Conservation (phyloP, 1,139 yeast species). For the Arxiozyma telluris region DNA sequence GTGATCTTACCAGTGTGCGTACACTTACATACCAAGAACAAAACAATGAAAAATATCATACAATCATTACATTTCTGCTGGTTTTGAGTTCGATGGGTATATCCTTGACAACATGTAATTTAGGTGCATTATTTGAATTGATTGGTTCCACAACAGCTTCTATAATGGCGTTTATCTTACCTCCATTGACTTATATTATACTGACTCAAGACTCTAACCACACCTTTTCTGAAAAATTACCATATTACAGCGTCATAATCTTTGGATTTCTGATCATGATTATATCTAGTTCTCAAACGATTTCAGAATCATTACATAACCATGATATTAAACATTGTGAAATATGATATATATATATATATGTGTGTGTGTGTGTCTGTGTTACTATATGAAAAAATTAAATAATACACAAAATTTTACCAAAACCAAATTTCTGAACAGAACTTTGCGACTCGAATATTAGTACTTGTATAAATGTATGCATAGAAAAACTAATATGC, state of each 20-base stretch:
- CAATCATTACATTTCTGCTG: constrained; percentile 55
- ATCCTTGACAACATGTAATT: constrained; percentile 72
- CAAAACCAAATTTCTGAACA: too few species aligned
- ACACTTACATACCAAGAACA: neutral
- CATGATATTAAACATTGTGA: constrained; percentile 38
- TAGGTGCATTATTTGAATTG: constrained; percentile 80
- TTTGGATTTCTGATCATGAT: constrained; percentile 77
- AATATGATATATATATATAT: constrained; percentile 6
- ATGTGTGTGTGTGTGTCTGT: too few species aligned
- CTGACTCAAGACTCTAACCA: constrained; percentile 48
- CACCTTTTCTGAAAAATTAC: constrained; percentile 35
- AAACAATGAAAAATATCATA: constrained; percentile 38
- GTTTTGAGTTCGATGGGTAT: constrained; percentile 67
- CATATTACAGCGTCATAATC: constrained; percentile 50
- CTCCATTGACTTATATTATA: constrained; percentile 73
- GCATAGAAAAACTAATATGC: too few species aligned
- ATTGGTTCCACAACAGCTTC: constrained; percentile 94
- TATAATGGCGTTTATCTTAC: constrained; percentile 82
- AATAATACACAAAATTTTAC: too few species aligned
- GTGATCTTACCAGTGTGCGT: constrained; percentile 18
- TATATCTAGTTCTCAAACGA: constrained; percentile 66
- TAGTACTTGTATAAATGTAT: too few species aligned
- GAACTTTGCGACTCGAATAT: too few species aligned
- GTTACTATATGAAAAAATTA: too few species aligned
- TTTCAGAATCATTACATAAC: constrained; percentile 43